phyloP scores from a whole-genome alignment of 2,329 filamentous ascomycete genomes.

The Colletotrichum euphorbiae region DNA sequence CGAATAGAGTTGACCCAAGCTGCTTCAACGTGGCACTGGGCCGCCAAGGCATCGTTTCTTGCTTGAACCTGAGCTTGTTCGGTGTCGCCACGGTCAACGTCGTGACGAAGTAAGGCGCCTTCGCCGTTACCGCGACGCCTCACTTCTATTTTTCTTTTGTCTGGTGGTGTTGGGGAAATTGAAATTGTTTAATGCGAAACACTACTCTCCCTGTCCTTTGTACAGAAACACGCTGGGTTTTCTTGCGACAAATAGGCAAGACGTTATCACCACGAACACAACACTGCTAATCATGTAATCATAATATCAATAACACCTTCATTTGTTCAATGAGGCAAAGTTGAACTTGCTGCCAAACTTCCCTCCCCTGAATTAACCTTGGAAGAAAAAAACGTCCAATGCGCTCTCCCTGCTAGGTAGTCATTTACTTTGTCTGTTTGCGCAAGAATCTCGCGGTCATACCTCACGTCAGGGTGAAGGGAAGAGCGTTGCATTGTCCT shows the following conservation, averaged over 20 bases:
- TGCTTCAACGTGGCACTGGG: constrained; percentile 20
- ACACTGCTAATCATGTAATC: constrained; percentile 24
- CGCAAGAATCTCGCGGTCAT: no score
- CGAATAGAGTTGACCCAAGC: constrained; percentile 11
- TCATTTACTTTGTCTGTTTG: no score
- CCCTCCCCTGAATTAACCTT: no score
- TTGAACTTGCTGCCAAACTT: no score
- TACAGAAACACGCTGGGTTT: not conserved
- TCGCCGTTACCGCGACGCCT: not conserved
- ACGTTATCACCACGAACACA: not conserved
- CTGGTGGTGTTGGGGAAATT: constrained; percentile 5
- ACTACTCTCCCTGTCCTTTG: not conserved
- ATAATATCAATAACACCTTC: constrained; percentile 23
- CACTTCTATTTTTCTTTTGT: constrained; percentile 1
- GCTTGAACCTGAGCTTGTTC: constrained; percentile 32
- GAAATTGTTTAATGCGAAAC: constrained; percentile 5
- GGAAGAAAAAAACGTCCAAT: no score
- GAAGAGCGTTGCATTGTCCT: no score
- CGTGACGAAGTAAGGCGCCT: not conserved
- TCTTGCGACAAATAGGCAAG: not conserved
- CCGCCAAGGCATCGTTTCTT: constrained; percentile 14
- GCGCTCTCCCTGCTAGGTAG: no score
- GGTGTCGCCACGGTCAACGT: constrained; percentile 23
- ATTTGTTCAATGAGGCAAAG: not conserved
- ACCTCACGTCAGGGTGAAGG: no score